Base-by-base conservation (phyloP, 805 yeast species). In the Starmerella apicola region DNA sequence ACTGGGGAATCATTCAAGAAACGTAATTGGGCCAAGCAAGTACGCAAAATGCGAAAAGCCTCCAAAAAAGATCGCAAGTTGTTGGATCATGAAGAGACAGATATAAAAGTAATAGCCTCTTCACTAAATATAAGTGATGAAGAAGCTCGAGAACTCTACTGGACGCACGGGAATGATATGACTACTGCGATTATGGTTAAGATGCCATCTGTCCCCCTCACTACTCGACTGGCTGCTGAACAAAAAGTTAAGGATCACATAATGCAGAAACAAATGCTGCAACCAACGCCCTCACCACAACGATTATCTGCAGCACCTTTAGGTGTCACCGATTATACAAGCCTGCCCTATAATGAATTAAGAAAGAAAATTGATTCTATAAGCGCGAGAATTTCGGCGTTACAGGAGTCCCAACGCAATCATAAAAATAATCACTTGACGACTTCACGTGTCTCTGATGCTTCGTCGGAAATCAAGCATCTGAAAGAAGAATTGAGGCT, bases 131-230 rank as follows among this genome's bases (percentile, higher is more conserved):
- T 36, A 3, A 4, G 31, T 10, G 29, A 12, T 6, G 33, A 24
- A 16, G 43, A 32, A 13, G 46, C 50, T 6, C 29, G 50, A 13
- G 26, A 19, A 20, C 41, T 41, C 3, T 45, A 41, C 30, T 32
- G 42, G 39, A 34, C 18, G 3, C 23, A 44, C 26, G 36, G 38
- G 3, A 21, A 20, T 24, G 38, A 38, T 16, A 32, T 44, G 5
- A 22, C 45, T 5, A 36, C 24, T 3, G 39, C 29, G 3, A 28
- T 44, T 17, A 17, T 37, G 27, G 26, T 38, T 12, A 40, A 41
- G 18, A 13, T 16, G 17, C 38, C 38, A 10, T 15, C 19, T 12
- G 21, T 5, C 36, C 41, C 44, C 10, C 25, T 41, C 24, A 16
- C 20, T 3, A 6, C 36, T 3, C 20, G 22, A n/a, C 20, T 30